phyloP scores from a whole-genome alignment of 805 yeast species.

The Kockiozyma suomiensis region DNA sequence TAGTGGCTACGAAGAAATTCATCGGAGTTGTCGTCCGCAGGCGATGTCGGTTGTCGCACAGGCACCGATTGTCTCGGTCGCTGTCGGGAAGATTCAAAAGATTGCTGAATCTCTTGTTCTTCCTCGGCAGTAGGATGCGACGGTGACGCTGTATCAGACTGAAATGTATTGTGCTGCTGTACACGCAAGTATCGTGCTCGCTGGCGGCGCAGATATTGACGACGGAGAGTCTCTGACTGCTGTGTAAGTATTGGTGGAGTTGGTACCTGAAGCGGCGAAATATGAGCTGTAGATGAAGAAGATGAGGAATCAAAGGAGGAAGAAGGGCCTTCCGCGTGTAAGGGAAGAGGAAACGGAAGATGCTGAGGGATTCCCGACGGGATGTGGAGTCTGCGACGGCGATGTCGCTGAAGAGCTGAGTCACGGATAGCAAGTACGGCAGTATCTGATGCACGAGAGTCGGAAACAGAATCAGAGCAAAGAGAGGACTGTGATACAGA shows the following conservation, averaged over 20 bases:
- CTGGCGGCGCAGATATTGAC: slow-evolving; percentile 1
- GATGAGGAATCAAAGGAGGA: neutral
- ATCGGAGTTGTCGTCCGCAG: too few species aligned
- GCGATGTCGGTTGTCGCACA: too few species aligned
- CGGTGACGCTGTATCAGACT: neutral
- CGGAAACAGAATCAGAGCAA: neutral
- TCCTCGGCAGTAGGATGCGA: too few species aligned
- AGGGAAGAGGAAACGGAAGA: neutral
- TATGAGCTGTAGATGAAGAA: neutral
- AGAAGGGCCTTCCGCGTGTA: neutral
- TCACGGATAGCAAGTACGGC: neutral
- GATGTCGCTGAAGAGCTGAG: slow-evolving; percentile 10
- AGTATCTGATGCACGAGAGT: neutral
- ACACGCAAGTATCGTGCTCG: neutral
- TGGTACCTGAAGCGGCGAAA: neutral
- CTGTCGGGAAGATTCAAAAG: too few species aligned
- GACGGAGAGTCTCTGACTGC: neutral
- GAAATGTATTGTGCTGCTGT: neutral
- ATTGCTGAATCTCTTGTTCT: too few species aligned
- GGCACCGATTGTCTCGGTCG: too few species aligned
- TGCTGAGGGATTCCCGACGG: neutral
- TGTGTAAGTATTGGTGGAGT: neutral
- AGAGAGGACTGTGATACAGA: neutral
- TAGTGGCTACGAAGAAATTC: too few species aligned
- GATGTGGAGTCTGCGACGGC: neutral